A percentile compares a stretch with the other conserved stretches of the same genome.
Evolutionary conservation across 148 eudicot species (phyloP).

Genomic region (Camellia sinensis): DNA sequence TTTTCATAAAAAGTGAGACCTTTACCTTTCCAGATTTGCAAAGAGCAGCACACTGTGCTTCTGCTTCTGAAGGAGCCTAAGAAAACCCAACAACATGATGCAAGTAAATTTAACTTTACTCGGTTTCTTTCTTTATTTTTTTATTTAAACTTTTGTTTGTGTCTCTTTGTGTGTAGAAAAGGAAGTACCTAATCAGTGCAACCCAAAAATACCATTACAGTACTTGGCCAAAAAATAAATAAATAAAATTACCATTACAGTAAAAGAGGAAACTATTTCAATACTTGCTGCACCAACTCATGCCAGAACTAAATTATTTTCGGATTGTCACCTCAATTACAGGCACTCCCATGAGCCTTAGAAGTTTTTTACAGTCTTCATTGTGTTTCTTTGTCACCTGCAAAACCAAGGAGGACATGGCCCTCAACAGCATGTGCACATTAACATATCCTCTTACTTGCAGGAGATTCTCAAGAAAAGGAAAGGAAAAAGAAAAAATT

Average conservation of each 20-base stretch:
- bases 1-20: not conserved
- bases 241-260: not conserved
- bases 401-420: not conserved
- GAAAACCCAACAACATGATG: not conserved
- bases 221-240: not conserved
- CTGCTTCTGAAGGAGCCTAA: conserved; percentile 99
- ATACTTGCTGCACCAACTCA: not conserved
- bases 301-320: not conserved
- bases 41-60: conserved; percentile 95
- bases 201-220: not conserved
- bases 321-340: conserved; percentile 71
- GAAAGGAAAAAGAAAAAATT: too few relatives aligned
- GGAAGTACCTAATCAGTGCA: not conserved
- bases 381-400: conserved; percentile 94
- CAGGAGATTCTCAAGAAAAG: too few relatives aligned
- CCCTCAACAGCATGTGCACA: too few relatives aligned
- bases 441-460: too few relatives aligned
- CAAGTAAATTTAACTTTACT: not conserved
- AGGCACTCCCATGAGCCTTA: conserved; percentile 94
- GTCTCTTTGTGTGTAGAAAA: not conserved
- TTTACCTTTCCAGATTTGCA: conserved; percentile 89
- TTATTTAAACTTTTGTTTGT: too few relatives aligned
- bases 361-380: conserved; percentile 90
- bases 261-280: not conserved
- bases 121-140: too few relatives aligned